phyloP scores from a whole-genome alignment of 2,329 filamentous ascomycete genomes.

The Sphaerostilbella broomeana region DNA sequence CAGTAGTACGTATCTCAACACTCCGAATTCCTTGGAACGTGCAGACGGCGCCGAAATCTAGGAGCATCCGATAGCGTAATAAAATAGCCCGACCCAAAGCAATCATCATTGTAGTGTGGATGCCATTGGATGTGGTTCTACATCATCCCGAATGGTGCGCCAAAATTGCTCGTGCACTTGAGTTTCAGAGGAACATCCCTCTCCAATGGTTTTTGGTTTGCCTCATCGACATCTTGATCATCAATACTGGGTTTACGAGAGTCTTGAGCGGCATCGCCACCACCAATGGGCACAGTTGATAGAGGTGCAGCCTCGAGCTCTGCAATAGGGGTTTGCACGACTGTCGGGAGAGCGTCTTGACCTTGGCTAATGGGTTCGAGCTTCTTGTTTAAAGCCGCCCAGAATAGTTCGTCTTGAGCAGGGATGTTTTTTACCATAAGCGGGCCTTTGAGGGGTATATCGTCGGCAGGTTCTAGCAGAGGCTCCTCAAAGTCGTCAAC shows the following conservation, averaged over 20 bases:
- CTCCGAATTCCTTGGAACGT: neutral
- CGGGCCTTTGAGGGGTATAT: slow-evolving; percentile 44
- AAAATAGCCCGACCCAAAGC: neutral
- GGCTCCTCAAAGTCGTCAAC: slow-evolving; percentile 20
- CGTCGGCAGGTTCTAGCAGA: slow-evolving; percentile 35
- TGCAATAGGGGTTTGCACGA: slow-evolving; percentile 28
- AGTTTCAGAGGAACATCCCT: slow-evolving; percentile 43
- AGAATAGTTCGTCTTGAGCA: slow-evolving; percentile 49
- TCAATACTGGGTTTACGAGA: slow-evolving; percentile 12
- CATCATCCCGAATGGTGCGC: slow-evolving; percentile 36
- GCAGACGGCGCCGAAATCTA: neutral
- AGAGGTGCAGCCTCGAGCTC: slow-evolving; percentile 20
- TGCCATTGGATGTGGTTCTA: slow-evolving; percentile 3
- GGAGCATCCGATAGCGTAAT: too few relatives aligned
- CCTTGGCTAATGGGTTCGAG: slow-evolving; percentile 43
- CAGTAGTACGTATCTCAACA: too few relatives aligned
- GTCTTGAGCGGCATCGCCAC: slow-evolving; percentile 19
- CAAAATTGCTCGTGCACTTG: slow-evolving; percentile 41
- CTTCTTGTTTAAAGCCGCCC: slow-evolving; percentile 43
- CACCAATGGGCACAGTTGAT: slow-evolving; percentile 11
- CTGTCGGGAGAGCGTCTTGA: slow-evolving; percentile 41
- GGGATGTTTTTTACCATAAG: slow-evolving; percentile 50
- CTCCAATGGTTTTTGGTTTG: too few relatives aligned
- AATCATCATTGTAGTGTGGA: neutral
- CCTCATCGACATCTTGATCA: slow-evolving; percentile 17